A percentile compares a stretch with the other conserved stretches of the same genome.
These are phyloP conservation scores for Kuraishia hungarica DNA, from an alignment of 805 yeast genomes.

Conservation along the genomic window DNA sequence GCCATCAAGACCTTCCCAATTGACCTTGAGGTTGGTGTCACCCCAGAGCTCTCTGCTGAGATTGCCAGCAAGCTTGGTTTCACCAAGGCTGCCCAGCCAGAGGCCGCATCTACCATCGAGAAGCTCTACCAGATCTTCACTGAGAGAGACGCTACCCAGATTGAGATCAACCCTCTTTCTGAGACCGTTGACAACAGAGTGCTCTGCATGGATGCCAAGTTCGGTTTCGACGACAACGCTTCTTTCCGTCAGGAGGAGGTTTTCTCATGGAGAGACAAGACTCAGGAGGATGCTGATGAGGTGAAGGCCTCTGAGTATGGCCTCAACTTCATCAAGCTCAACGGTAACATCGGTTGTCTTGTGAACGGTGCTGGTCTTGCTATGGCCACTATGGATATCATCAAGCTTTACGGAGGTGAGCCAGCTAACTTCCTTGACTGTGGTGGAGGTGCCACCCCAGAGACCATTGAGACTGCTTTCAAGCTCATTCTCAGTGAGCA, in stretches of 20 bases:
- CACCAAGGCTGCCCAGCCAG: conserved; percentile 65
- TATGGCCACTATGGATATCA: conserved; percentile 99
- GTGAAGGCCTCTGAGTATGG: conserved; percentile 85
- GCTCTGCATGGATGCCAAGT: conserved; percentile 98
- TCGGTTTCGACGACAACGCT: conserved; percentile 96
- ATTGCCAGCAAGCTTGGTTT: conserved; percentile 80
- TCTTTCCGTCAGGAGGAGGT: conserved; percentile 91
- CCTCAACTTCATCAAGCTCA: conserved; percentile 93
- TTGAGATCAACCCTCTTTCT: conserved; percentile 96
- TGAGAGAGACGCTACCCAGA: conserved; percentile 95
- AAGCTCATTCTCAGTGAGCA: conserved; percentile 84
- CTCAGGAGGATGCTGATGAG: conserved; percentile 98
- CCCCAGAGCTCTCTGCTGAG: conserved; percentile 64
- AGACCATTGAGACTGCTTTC: conserved; percentile 95
- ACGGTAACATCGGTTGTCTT: conserved; percentile 97
- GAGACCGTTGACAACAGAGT: conserved; percentile 88
- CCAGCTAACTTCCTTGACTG: conserved; percentile 99
- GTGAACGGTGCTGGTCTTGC: conserved; percentile 99
- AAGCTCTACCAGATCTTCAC: conserved; percentile 82
- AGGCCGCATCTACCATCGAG: conserved; percentile 82
- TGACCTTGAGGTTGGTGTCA: conserved; percentile 70
- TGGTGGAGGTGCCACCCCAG: conserved; percentile 99
- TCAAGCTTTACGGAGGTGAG: conserved; percentile 94
- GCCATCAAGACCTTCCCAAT: conserved; percentile 87
- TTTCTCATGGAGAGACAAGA: conserved; percentile 91